A percentile compares a stretch with the other conserved stretches of the same genome.
Evolutionary conservation across 208 protist species (phyloP).

Genomic region (Trypanosoma brucei): DNA sequence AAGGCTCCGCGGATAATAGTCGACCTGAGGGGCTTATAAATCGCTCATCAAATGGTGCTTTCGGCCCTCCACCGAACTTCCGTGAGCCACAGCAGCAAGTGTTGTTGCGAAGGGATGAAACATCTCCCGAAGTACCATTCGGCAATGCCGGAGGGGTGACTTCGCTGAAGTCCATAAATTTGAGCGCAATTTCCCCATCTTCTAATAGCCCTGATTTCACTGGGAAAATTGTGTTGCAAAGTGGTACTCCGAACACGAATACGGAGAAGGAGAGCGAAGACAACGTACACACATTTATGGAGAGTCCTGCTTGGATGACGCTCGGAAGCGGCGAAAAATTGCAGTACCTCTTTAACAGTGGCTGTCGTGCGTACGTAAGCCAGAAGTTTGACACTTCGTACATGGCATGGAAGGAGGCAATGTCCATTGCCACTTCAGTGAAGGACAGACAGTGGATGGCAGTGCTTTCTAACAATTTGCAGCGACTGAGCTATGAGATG

Average conservation of each 20-base stretch:
- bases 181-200: not conserved
- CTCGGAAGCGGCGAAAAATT: slow-evolving; percentile 64
- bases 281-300: slow-evolving; percentile 16
- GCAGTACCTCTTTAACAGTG: slow-evolving; percentile 75
- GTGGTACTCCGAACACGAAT: not conserved
- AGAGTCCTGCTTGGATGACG: slow-evolving; percentile 24
- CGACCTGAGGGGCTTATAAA: no score
- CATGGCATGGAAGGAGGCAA: slow-evolving; percentile 86
- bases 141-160: no score
- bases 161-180: no score
- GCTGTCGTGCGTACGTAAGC: slow-evolving; percentile 70
- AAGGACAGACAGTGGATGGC: slow-evolving; percentile 90
- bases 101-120: no score
- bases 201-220: not conserved
- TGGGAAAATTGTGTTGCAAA: not conserved
- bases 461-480: slow-evolving; percentile 83
- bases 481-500: slow-evolving; percentile 89
- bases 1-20: no score
- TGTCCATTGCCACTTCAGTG: slow-evolving; percentile 66
- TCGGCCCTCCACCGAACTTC: no score
- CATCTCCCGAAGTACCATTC: no score
- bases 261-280: slow-evolving; percentile 7
- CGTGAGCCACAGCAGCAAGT: no score
- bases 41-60: no score
- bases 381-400: slow-evolving; percentile 82